Base-by-base conservation (phyloP, 1,284 basidiomycete genomes). In the Rhodotorula sp. region DNA sequence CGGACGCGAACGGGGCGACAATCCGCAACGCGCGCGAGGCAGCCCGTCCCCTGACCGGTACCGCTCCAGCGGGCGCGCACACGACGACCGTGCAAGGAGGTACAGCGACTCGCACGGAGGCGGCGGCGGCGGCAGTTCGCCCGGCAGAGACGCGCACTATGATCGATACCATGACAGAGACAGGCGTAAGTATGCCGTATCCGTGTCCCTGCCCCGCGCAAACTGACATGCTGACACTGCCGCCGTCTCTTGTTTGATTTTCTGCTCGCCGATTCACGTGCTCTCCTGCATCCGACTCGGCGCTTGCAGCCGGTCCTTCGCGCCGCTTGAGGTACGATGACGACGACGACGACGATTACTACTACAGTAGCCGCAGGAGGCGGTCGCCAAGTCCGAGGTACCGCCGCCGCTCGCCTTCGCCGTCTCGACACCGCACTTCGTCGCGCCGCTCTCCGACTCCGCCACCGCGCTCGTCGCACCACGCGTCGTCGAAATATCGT, bases 381-480 rank as follows among this genome's bases (percentile, higher is more conserved):
- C 26, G 42, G 26, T 65, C 64, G 24, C 64, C 64, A 22, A 57
- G 26, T 2, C 56, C 48, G n/a, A n/a, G 48, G 17, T 29, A 29
- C 15, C 56, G 64, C 37, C 37, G 37, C 33, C 64, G 64, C 37
- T 65, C 64, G 3, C 57, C 64, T n/a, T 65, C 64, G 24, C 64
- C 64, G 14, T 57, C 57, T 53, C 55, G 55, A 20, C 56, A 57
- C 26, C 48, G 56, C 2, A 49, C 56, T 4, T 57, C 63, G 6
- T 59, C 57, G 0, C 63, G 33, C 3, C 49, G 61, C 20, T 54
- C 61, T 10, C 33, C 61, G 3, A 30, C n/a, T 37, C 51, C 51
- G 24, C 42, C 51, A 4, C 44, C 45, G 1, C 30, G 45, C 6
- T 55, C 26, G 3, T 44, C 63, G 12, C 3, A 12, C 46, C 48